Percentiles rank a stretch among this genome's conserved stretches.
phyloP scores from a whole-genome alignment of 2,329 filamentous ascomycete species.

The Trichoderma guizhouense region DNA sequence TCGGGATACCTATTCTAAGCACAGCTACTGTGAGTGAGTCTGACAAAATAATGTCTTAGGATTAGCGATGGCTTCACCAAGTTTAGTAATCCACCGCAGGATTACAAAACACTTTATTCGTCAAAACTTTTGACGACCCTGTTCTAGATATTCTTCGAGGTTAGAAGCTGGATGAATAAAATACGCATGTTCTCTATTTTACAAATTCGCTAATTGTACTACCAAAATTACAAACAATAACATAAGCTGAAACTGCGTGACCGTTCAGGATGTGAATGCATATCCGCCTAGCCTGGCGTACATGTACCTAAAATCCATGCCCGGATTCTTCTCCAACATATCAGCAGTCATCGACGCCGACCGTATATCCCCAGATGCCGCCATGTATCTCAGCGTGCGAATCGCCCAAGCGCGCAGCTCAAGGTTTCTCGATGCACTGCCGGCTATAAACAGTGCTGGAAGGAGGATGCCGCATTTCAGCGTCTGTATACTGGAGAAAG shows the following conservation, averaged over 20 bases:
- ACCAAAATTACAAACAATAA: neutral
- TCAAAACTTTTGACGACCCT: neutral
- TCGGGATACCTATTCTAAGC: neutral
- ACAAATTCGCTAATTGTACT: neutral
- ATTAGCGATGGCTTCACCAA: neutral
- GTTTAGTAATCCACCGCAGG: neutral
- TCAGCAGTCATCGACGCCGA: constrained; percentile 20
- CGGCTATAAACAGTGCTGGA: constrained; percentile 22
- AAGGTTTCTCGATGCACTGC: constrained; percentile 16
- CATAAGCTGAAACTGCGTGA: neutral
- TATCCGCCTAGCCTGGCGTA: constrained; percentile 28
- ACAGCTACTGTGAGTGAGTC: neutral
- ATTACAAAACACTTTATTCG: neutral
- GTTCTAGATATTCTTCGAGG: neutral
- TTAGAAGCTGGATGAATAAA: neutral
- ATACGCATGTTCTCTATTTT: neutral
- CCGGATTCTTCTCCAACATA: constrained; percentile 13
- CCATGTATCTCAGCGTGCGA: constrained; percentile 20
- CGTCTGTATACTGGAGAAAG: constrained; percentile 22
- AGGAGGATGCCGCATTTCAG: constrained; percentile 24
- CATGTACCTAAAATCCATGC: constrained; percentile 24
- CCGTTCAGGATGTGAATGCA: constrained; percentile 23
- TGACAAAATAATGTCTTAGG: neutral
- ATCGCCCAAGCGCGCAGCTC: constrained; percentile 19
- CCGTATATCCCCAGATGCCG: constrained; percentile 20